Percentiles rank a stretch among this genome's conserved stretches.
Evolutionary conservation across 139 green algal species (phyloP).

Genomic region (Marvania coccoides): DNA sequence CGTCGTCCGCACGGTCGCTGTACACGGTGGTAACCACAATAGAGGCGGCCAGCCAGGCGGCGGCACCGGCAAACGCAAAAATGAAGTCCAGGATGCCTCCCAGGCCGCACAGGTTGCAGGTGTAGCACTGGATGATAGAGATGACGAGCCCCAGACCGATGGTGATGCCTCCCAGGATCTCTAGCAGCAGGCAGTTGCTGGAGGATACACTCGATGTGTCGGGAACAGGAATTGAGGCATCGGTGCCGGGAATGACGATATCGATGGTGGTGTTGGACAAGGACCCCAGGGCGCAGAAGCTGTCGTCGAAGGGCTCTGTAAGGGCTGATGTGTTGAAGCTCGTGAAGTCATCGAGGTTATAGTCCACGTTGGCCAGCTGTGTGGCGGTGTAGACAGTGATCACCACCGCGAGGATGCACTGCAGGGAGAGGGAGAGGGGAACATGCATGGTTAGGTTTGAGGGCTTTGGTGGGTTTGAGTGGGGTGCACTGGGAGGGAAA

Average conservation of each 20-base stretch:
- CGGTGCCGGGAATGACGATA: no score
- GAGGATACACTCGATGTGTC: neutral
- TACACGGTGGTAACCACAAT: neutral
- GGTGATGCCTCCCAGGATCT: constrained; percentile 6
- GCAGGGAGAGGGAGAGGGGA: neutral
- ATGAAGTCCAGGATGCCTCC: constrained; percentile 5
- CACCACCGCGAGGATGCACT: neutral
- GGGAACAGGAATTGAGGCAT: no score
- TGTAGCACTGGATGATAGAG: constrained; percentile 8
- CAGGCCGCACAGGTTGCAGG: constrained; percentile 4
- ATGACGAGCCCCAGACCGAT: constrained; percentile 3
- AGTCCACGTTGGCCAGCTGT: neutral
- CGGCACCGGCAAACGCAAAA: neutral
- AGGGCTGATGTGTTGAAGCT: no score
- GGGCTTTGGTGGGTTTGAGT: no score
- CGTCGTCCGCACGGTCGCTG: no score
- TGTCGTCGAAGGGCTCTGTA: no score
- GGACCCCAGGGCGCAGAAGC: no score
- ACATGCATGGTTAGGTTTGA: no score
- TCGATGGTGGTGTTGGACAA: no score
- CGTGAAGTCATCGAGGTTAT: no score
- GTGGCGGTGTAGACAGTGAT: neutral
- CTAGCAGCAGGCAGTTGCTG: constrained; percentile 4
- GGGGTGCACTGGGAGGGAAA: neutral
- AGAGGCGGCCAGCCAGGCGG: neutral